Percentiles rank a stretch among this genome's conserved stretches.
Conservation (phyloP, 345 rosid genomes). For the Clarkia xantiana region DNA sequence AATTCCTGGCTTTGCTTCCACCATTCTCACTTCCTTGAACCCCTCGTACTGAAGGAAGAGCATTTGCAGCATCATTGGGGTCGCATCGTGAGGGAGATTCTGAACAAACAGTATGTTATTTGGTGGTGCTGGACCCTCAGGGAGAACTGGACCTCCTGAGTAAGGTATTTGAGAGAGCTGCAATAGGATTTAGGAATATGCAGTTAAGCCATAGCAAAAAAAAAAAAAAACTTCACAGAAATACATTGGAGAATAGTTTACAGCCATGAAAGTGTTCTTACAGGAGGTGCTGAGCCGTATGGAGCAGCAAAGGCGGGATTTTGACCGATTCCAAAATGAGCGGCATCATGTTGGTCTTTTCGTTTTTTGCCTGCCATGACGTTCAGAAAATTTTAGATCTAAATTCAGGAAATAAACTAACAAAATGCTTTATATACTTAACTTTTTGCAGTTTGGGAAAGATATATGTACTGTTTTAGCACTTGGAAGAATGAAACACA, state of each 20-base stretch:
- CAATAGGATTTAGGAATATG: conserved; percentile 8
- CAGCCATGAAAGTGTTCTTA: conserved; percentile 22
- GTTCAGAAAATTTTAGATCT: no score
- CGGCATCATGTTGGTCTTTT: conserved; percentile 77
- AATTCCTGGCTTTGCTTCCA: conserved; percentile 92
- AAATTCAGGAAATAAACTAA: no score
- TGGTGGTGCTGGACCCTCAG: conserved; percentile 89
- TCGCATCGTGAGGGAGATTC: conserved; percentile 75
- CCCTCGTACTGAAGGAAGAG: conserved; percentile 60
- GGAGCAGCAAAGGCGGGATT: conserved; percentile 59
- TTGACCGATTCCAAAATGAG: conserved; percentile 36
- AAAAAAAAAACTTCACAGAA: background rate
- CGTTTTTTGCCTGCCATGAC: conserved; percentile 50
- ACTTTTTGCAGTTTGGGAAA: no score
- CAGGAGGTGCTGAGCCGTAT: conserved; percentile 80
- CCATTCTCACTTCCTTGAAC: conserved; percentile 93
- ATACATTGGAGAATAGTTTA: background rate
- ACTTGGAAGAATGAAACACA: no score
- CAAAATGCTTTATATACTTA: no score
- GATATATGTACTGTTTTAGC: no score
- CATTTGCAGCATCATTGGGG: conserved; percentile 72
- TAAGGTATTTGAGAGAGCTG: conserved; percentile 87
- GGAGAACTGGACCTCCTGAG: conserved; percentile 57
- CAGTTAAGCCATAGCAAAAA: background rate
- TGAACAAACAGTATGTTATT: conserved; percentile 87